phyloP scores from a whole-genome alignment of 208 protist species.

The Kentomonas sorsogonicus region DNA sequence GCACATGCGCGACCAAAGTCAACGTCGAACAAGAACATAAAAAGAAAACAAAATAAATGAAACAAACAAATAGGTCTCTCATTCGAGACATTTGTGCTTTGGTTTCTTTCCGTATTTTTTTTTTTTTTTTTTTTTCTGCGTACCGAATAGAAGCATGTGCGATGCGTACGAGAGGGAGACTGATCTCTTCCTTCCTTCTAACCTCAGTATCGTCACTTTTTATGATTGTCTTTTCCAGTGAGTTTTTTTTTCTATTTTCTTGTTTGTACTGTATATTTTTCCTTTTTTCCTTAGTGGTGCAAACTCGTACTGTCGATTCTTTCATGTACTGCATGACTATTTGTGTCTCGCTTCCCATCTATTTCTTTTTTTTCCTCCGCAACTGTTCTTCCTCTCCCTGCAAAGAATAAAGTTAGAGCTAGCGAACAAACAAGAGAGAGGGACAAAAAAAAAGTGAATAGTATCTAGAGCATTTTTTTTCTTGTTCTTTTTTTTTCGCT shows the following conservation, averaged over 20 bases:
- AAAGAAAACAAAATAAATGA: constrained; percentile 6
- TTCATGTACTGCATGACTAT: not conserved
- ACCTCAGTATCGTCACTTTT: constrained; percentile 1
- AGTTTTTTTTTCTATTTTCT: not conserved
- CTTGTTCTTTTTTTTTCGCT: not conserved
- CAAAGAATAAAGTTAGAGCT: no score
- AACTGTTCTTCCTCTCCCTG: no score
- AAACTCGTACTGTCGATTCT: not conserved
- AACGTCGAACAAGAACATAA: no score
- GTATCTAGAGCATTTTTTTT: not conserved
- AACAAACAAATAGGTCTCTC: constrained; percentile 9
- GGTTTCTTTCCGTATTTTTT: no score
- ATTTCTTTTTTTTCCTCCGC: not conserved
- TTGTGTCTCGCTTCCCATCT: not conserved
- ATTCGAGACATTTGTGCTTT: no score
- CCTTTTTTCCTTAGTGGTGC: not conserved
- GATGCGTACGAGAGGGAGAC: no score
- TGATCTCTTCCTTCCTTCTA: not conserved
- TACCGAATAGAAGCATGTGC: no score
- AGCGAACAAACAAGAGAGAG: not conserved
- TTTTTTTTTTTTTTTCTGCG: no score
- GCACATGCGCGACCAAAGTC: no score
- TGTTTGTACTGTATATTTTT: not conserved
- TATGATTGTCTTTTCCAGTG: not conserved
- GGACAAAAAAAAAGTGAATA: not conserved